These are phyloP conservation scores for Botrytis byssoidea DNA, from an alignment of 2,329 filamentous ascomycete species.

Conservation along the genomic window DNA sequence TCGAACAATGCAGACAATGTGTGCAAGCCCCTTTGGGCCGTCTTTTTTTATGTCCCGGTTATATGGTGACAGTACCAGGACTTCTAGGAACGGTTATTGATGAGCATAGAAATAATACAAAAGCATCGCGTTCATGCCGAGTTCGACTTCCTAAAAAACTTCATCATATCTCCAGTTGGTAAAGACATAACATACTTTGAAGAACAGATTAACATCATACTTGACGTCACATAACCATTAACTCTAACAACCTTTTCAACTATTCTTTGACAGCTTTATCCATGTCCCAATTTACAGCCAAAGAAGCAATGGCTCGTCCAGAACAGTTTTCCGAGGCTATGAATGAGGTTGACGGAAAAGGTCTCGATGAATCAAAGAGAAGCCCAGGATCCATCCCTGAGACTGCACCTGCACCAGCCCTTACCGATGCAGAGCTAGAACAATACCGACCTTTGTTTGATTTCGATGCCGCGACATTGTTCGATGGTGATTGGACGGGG, in stretches of 20 bases:
- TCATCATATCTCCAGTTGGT: background rate
- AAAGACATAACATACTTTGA: background rate
- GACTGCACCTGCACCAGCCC: fast-evolving
- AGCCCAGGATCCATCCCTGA: fast-evolving
- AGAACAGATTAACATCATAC: background rate
- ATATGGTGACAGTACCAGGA: background rate
- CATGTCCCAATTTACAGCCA: background rate
- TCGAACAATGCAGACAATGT: background rate
- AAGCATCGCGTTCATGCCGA: background rate
- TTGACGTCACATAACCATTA: background rate
- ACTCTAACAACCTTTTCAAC: background rate
- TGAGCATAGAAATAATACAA: background rate
- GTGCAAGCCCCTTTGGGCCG: too few relatives aligned
- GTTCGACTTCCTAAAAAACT: background rate
- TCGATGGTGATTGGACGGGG: background rate
- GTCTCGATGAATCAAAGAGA: background rate
- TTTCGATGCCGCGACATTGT: background rate
- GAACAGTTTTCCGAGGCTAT: fast-evolving
- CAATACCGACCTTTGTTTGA: background rate
- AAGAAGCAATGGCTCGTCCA: background rate
- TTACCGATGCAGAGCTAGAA: fast-evolving
- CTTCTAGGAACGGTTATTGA: background rate
- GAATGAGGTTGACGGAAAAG: background rate
- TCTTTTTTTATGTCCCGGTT: background rate
- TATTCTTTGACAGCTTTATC: background rate